Conservation (phyloP, 306 rosid species). For the Cucurbita pepo region DNA sequence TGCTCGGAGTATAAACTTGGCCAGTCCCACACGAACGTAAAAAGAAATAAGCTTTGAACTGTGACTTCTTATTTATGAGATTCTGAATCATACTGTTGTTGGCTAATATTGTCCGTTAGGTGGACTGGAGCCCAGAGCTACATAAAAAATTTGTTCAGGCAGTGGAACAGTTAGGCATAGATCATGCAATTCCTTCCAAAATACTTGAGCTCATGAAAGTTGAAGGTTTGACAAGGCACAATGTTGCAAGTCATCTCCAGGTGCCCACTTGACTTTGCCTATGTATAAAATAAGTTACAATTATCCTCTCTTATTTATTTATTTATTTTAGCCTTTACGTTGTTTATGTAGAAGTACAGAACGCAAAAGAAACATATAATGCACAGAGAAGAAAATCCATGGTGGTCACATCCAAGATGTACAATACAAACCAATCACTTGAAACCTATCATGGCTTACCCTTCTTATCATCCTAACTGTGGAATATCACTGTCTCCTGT, state of each 20-base stretch:
- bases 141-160: constrained; percentile 80
- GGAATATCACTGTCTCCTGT: constrained; percentile 28
- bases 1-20: background rate
- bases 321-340: background rate
- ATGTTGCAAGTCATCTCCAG: constrained; percentile 98
- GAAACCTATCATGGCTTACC: constrained; percentile 61
- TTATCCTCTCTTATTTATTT: no score
- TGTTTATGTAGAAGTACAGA: constrained; percentile 54
- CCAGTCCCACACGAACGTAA: background rate
- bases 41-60: no score
- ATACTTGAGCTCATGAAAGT: constrained; percentile 86
- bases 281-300: no score
- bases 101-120: constrained; percentile 25
- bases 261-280: constrained; percentile 23
- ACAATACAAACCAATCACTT: constrained; percentile 32
- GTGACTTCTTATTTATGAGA: background rate
- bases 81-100: background rate
- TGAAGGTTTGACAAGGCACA: constrained; percentile 86
- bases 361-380: constrained; percentile 62
- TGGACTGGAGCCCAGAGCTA: constrained; percentile 76
- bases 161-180: constrained; percentile 79
- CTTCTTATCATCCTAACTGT: constrained; percentile 49
- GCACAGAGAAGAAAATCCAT: constrained; percentile 54
- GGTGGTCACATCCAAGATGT: constrained; percentile 46
- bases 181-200: constrained; percentile 97